phyloP scores from a whole-genome alignment of 2,329 filamentous ascomycete genomes.

The Colletotrichum sp. region DNA sequence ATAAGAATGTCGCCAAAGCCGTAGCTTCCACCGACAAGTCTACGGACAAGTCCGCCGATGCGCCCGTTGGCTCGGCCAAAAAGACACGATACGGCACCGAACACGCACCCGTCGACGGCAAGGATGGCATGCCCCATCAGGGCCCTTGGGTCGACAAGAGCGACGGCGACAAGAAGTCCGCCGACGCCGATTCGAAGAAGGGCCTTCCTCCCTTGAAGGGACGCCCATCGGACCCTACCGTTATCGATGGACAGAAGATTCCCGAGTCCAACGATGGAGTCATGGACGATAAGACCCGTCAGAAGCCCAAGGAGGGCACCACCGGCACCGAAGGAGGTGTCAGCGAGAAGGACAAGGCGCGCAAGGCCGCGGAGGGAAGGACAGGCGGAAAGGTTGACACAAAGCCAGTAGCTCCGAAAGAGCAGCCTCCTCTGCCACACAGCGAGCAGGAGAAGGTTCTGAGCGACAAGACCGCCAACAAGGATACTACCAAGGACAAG shows the following conservation, averaged over 20 bases:
- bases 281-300: constrained; percentile 86
- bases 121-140: constrained; percentile 90
- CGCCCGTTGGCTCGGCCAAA: constrained; percentile 27
- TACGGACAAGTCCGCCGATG: constrained; percentile 25
- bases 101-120: constrained; percentile 88
- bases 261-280: constrained; percentile 77
- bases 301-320: constrained; percentile 81
- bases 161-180: constrained; percentile 36
- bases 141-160: constrained; percentile 72
- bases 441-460: constrained; percentile 76
- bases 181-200: constrained; percentile 38
- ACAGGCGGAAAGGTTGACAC: constrained; percentile 73
- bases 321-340: constrained; percentile 90
- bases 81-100: constrained; percentile 57
- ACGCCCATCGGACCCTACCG: constrained; percentile 55
- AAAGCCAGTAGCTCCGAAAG: constrained; percentile 83
- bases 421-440: constrained; percentile 80
- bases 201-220: constrained; percentile 52
- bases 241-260: constrained; percentile 65
- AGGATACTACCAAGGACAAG: constrained; percentile 46
- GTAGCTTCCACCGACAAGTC: constrained; percentile 28
- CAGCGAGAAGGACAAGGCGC: constrained; percentile 82
- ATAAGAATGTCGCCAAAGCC: constrained; percentile 26
- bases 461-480: constrained; percentile 43
- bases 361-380: constrained; percentile 69